A percentile compares a stretch with the other conserved stretches of the same genome.
phyloP scores from a whole-genome alignment of 1,284 basidiomycete genomes.

The Cerrena zonata region DNA sequence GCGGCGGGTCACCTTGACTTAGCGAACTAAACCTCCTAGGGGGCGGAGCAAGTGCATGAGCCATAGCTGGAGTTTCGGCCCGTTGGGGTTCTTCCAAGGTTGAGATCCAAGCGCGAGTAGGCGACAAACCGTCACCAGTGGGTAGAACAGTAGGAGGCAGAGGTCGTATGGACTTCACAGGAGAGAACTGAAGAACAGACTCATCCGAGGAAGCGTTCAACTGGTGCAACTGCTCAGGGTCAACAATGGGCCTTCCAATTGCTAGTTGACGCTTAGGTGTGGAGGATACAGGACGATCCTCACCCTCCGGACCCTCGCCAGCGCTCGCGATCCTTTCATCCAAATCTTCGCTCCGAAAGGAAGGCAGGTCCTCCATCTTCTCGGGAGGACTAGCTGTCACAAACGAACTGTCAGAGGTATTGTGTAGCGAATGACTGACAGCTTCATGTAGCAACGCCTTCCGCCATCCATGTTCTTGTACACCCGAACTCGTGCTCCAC shows the following conservation, averaged over 20 bases:
- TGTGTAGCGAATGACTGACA: slow-evolving; percentile 65
- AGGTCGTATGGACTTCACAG: slow-evolving; percentile 11
- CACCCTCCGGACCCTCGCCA: slow-evolving; percentile 9
- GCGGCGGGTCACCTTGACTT: slow-evolving; percentile 19
- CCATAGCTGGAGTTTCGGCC: slow-evolving; percentile 47
- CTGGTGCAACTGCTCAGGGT: slow-evolving; percentile 15
- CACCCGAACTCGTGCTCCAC: slow-evolving; percentile 47
- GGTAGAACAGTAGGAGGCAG: slow-evolving; percentile 19
- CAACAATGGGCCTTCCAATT: slow-evolving; percentile 26
- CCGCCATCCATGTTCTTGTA: slow-evolving; percentile 63
- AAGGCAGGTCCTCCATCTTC: slow-evolving; percentile 9
- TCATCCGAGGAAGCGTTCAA: no score
- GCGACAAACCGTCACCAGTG: not conserved
- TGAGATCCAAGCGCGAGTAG: slow-evolving; percentile 11
- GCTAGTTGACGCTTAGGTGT: slow-evolving; percentile 8
- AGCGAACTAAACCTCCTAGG: slow-evolving; percentile 39
- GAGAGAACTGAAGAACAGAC: slow-evolving; percentile 13
- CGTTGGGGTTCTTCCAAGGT: slow-evolving; percentile 25
- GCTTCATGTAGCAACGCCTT: slow-evolving; percentile 65
- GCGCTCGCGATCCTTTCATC: not conserved
- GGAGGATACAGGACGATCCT: slow-evolving; percentile 7
- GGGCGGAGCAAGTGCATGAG: slow-evolving; percentile 63
- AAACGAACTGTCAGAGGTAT: slow-evolving; percentile 39
- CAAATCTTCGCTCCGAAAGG: slow-evolving; percentile 5
- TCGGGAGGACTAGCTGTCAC: slow-evolving; percentile 15